Conservation (phyloP, 371 early-diverging fungal species). For the Mucor lusitanicus region DNA sequence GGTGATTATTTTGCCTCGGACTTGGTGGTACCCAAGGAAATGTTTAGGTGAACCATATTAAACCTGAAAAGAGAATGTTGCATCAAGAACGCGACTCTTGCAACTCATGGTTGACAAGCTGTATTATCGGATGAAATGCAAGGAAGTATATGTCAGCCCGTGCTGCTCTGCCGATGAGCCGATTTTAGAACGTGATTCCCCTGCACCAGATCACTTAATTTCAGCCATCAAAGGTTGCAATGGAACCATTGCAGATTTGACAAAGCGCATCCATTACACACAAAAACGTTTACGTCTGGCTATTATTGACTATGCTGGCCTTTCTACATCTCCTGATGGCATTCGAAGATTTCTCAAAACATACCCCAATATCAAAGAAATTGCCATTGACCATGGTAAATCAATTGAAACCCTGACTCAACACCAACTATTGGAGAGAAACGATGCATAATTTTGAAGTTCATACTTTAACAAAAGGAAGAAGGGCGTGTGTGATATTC, state of each 20-base stretch:
- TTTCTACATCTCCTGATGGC: constrained; percentile 8
- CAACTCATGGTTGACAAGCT: constrained; percentile 15
- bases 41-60: no score
- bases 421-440: no score
- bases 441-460: no score
- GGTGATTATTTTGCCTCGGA: no score
- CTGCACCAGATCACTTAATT: constrained; percentile 11
- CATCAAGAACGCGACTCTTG: constrained; percentile 9
- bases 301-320: constrained; percentile 8
- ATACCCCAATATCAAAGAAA: constrained; percentile 13
- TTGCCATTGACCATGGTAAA: no score
- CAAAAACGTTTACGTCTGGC: neutral
- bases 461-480: no score
- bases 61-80: constrained; percentile 22
- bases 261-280: constrained; percentile 10
- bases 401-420: no score
- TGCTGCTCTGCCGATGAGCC: constrained; percentile 23
- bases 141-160: constrained; percentile 31
- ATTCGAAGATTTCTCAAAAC: constrained; percentile 11
- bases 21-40: no score
- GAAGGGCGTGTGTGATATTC: no score
- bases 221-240: constrained; percentile 17
- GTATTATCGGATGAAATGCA: constrained; percentile 25
- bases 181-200: constrained; percentile 26
- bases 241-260: constrained; percentile 16